Conservation (phyloP, 371 early-diverging fungal genomes). For the Coemansia linderi region DNA sequence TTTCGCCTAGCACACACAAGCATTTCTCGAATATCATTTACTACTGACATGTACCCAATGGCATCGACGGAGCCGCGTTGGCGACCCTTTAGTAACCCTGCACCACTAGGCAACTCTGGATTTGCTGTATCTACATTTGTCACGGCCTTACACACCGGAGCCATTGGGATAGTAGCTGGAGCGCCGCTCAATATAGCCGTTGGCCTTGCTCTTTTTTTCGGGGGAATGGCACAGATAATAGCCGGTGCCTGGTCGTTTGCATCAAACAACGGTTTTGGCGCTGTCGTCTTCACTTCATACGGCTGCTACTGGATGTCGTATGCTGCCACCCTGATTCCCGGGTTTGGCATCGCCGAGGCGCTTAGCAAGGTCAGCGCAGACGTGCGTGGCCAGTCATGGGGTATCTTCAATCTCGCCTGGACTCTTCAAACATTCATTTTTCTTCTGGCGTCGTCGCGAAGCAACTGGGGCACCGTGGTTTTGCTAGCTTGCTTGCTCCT, state of each 20-base stretch:
- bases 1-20: neutral
- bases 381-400: conserved; percentile 33
- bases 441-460: conserved; percentile 23
- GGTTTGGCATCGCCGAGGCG: conserved; percentile 53
- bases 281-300: conserved; percentile 76
- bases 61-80: conserved; percentile 20
- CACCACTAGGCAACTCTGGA: conserved; percentile 44
- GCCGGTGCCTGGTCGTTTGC: conserved; percentile 82
- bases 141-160: conserved; percentile 63
- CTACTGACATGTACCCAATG: conserved; percentile 27
- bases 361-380: conserved; percentile 11
- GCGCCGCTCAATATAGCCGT: conserved; percentile 63
- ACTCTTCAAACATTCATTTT: conserved; percentile 40
- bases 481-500: conserved; percentile 20
- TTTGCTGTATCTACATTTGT: conserved; percentile 78
- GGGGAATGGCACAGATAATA: conserved; percentile 66
- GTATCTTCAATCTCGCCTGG: conserved; percentile 40
- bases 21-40: neutral
- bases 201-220: conserved; percentile 76
- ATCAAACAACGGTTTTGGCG: conserved; percentile 76
- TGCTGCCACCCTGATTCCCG: conserved; percentile 63
- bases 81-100: conserved; percentile 45
- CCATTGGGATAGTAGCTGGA: conserved; percentile 62
- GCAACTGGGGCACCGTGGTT: conserved; percentile 40
- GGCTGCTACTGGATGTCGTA: conserved; percentile 80